Conservation (phyloP, 2,329 filamentous ascomycete genomes). For the Xylaria sp. region DNA sequence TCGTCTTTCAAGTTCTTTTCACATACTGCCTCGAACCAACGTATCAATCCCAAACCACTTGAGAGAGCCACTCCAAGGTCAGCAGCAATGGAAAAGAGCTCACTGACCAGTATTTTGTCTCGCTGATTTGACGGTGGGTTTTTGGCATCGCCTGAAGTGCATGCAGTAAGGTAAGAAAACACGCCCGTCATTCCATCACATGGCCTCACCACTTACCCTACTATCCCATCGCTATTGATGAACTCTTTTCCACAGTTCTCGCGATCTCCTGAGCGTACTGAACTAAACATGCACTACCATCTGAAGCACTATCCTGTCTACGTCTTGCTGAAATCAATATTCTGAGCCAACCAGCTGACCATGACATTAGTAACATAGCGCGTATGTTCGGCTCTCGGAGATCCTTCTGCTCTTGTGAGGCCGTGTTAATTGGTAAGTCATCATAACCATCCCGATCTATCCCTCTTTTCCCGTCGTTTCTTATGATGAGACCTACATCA, state of each 20-base stretch:
- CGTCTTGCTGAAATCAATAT: conserved; percentile 33
- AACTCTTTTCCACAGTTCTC: conserved; percentile 67
- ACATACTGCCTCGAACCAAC: background rate
- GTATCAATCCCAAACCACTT: background rate
- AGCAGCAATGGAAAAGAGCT: background rate
- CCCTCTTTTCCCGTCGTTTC: conserved; percentile 44
- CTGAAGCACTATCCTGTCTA: conserved; percentile 60
- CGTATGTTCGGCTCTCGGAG: background rate
- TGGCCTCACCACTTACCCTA: background rate
- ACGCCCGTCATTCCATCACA: background rate
- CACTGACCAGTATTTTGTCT: background rate
- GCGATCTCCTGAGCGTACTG: conserved; percentile 68
- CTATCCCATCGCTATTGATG: conserved; percentile 59
- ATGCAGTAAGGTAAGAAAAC: conserved; percentile 26
- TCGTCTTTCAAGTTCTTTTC: conserved; percentile 11
- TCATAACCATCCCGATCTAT: background rate
- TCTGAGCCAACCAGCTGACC: conserved; percentile 34
- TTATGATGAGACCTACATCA: conserved; percentile 70
- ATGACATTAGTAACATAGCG: conserved; percentile 15
- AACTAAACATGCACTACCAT: conserved; percentile 82
- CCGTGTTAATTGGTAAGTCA: conserved; percentile 22
- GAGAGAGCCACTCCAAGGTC: background rate
- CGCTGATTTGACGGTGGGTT: background rate
- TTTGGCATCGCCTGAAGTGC: no score
- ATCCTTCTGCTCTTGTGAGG: no score